These are phyloP conservation scores for Delonix regia DNA, from an alignment of 306 rosid genomes.

Conservation along the genomic window DNA sequence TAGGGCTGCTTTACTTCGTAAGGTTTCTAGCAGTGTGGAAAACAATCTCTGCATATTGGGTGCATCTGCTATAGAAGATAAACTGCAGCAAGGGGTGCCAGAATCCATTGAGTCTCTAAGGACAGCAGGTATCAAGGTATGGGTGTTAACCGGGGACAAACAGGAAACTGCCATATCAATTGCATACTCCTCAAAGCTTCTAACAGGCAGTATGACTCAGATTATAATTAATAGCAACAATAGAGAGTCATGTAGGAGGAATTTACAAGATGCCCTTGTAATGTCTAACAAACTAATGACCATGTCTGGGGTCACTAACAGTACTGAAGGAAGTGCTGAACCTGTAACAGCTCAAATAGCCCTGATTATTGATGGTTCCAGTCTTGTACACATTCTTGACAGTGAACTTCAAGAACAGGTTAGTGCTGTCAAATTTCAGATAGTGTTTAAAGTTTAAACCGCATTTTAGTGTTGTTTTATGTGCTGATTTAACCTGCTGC, in stretches of 20 bases:
- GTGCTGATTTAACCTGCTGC: slow-evolving; percentile 39
- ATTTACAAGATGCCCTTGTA: slow-evolving; percentile 75
- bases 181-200: slow-evolving; percentile 91
- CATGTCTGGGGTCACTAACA: slow-evolving; percentile 34
- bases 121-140: slow-evolving; percentile 79
- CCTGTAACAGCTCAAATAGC: slow-evolving; percentile 50
- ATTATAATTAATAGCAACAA: slow-evolving; percentile 71
- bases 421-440: slow-evolving; percentile 34
- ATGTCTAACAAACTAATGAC: slow-evolving; percentile 56
- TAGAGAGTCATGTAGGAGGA: slow-evolving; percentile 69
- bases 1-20: slow-evolving; percentile 76
- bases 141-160: slow-evolving; percentile 99
- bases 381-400: slow-evolving; percentile 94
- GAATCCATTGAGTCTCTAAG: slow-evolving; percentile 89
- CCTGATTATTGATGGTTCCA: slow-evolving; percentile 90
- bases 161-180: slow-evolving; percentile 98
- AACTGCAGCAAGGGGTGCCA: slow-evolving; percentile 90
- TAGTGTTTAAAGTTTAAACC: slow-evolving; percentile 15
- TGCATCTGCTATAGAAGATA: slow-evolving; percentile 96
- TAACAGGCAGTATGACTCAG: slow-evolving; percentile 79
- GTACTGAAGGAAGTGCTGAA: slow-evolving; percentile 45
- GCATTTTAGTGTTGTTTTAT: slow-evolving; percentile 21
- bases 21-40: slow-evolving; percentile 69
- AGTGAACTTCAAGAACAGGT: slow-evolving; percentile 84
- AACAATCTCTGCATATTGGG: slow-evolving; percentile 71